Percentiles rank a stretch among this genome's conserved stretches.
Conservation (phyloP, 768 basidiomycete genomes). For the Infundibulicybe gibba region DNA sequence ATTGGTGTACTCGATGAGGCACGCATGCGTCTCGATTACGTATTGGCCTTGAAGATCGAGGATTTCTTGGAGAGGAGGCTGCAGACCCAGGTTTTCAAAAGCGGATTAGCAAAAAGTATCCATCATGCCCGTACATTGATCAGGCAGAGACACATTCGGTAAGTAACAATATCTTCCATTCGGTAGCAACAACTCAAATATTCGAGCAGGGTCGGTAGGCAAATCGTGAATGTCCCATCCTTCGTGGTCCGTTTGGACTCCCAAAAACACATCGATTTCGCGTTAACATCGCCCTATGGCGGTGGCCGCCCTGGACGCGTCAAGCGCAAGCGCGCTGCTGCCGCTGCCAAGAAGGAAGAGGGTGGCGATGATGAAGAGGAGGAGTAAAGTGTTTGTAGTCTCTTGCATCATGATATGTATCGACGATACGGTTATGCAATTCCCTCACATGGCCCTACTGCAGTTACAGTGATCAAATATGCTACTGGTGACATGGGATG, state of each 20-base stretch:
- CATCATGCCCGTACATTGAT: constrained; percentile 99
- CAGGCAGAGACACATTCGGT: constrained; percentile 98
- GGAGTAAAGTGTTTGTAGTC: constrained; percentile 46
- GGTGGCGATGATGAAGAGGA: constrained; percentile 91
- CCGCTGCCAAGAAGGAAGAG: constrained; percentile 88
- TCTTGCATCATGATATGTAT: constrained; percentile 8
- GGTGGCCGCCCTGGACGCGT: constrained; percentile 94
- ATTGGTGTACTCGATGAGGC: constrained; percentile 99
- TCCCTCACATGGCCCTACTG: no score
- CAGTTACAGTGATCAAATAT: no score
- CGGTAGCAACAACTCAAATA: background rate
- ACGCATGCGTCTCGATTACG: constrained; percentile 99
- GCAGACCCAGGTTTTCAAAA: constrained; percentile 99
- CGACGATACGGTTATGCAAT: background rate
- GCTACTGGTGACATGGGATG: no score
- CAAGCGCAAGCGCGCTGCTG: constrained; percentile 96
- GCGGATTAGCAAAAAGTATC: constrained; percentile 94
- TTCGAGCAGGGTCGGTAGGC: constrained; percentile 82
- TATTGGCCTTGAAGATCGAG: constrained; percentile 97
- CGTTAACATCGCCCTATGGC: constrained; percentile 94
- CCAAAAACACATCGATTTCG: constrained; percentile 99
- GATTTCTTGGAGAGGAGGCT: constrained; percentile 99
- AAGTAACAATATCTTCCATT: constrained; percentile 20
- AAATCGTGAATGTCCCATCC: constrained; percentile 98
- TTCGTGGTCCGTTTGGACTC: constrained; percentile 99